Base-by-base conservation (phyloP, 2,329 filamentous ascomycete species). In the Alternaria arbusti region DNA sequence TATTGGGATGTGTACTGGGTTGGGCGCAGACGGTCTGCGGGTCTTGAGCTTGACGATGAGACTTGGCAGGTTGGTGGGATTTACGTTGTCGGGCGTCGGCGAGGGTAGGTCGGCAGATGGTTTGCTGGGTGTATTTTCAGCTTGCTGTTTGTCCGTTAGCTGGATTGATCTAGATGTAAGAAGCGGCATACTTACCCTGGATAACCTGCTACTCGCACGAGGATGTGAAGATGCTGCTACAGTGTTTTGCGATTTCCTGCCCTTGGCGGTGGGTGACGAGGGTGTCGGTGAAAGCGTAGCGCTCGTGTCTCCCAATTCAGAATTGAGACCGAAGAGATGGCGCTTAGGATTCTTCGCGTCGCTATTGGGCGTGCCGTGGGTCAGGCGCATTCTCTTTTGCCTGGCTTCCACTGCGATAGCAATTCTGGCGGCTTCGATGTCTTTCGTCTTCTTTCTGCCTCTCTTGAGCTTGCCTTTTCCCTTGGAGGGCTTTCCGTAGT, bases 1-100 rank as follows among this genome's bases (percentile, higher is more conserved):
- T 17, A 2, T 5, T 40, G 36, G 17, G 36, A 40, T 5, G 15
- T 40, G 36, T 40, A 17, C 36, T 9, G 36, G n/a, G 9, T 11
- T 40, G n/a, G 15, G 36, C 49, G 13, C 13, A 36, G 28, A 36
- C n/a, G 30, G 17, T 22, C 6, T 23, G 6, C 8, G 20, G 22
- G 12, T 32, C 30, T 43, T 57, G 45, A 57, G 55, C 5, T 40
- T 57, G n/a, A 50, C 55, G 12, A 57, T 22, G 11, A 57, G 55
- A 26, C 55, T 50, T 25, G 22, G 22, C 9, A 1, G 15, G 6
- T 17, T 3, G 20, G n/a, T 30, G 10, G 15, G 25, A 26, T 12
- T 49, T n/a, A 12, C 23, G 9, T 23, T 28, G 8, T 28, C 46
- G 25, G 17, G 15, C 25, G 23, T 12, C 4, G 23, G 25, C n/a